A percentile compares a stretch with the other conserved stretches of the same genome.
phyloP scores from a whole-genome alignment of 805 yeast species.

The Wickerhamomyces queroliae region DNA sequence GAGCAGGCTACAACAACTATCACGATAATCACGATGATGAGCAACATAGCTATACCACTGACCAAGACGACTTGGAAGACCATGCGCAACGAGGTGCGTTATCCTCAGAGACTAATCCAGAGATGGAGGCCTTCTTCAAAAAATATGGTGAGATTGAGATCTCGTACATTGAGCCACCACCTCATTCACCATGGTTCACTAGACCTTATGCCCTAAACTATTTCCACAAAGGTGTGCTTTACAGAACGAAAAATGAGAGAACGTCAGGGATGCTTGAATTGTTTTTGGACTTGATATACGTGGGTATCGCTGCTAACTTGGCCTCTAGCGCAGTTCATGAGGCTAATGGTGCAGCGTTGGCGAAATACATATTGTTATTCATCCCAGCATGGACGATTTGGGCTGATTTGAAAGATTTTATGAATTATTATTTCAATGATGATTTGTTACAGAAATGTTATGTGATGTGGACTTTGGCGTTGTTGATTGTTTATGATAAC shows the following conservation, averaged over 20 bases:
- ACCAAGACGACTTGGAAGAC: not conserved
- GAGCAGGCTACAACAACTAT: no score
- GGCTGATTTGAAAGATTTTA: constrained; percentile 58
- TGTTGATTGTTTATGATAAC: constrained; percentile 48
- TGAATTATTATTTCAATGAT: constrained; percentile 57
- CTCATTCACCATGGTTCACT: constrained; percentile 29
- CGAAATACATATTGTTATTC: constrained; percentile 44
- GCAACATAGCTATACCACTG: not conserved
- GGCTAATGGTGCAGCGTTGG: constrained; percentile 41
- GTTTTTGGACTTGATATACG: constrained; percentile 58
- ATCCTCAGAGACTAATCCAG: constrained; percentile 4
- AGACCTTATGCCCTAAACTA: constrained; percentile 57
- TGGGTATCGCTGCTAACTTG: constrained; percentile 55
- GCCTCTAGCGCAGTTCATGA: constrained; percentile 48
- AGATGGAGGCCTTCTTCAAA: constrained; percentile 31
- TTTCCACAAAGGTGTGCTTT: constrained; percentile 50
- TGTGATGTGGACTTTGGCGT: constrained; percentile 45
- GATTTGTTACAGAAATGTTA: constrained; percentile 49
- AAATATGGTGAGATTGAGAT: constrained; percentile 46
- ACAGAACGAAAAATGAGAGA: constrained; percentile 50
- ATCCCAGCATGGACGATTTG: constrained; percentile 60
- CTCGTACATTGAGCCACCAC: constrained; percentile 39
- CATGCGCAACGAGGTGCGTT: not conserved
- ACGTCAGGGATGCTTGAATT: constrained; percentile 47
- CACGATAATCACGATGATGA: not conserved